Conservation (phyloP, 345 rosid species). For the Pugionium cornutum region DNA sequence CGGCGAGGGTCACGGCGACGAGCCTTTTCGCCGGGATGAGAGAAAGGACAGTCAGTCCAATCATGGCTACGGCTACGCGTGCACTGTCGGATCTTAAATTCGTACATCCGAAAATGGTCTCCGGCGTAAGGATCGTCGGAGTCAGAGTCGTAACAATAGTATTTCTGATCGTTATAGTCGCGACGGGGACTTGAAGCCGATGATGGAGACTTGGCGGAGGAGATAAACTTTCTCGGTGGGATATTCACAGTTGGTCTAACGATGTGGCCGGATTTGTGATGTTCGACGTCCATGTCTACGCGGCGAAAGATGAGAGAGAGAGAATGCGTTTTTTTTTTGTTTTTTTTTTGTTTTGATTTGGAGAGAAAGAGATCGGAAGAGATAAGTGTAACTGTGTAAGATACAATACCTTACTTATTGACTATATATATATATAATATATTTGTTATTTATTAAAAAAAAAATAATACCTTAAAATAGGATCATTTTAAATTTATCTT, state of each 20-base stretch:
- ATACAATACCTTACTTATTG: too few relatives aligned
- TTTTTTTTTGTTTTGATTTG: too few relatives aligned
- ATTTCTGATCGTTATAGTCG: constrained; percentile 17
- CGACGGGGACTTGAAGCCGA: constrained; percentile 26
- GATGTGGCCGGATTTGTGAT: constrained; percentile 44
- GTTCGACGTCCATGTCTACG: constrained; percentile 53
- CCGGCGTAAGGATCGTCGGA: constrained; percentile 63
- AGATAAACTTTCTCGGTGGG: constrained; percentile 38
- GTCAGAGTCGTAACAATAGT: constrained; percentile 43
- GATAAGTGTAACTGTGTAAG: too few relatives aligned
- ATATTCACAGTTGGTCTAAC: constrained; percentile 40
- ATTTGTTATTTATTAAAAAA: too few relatives aligned
- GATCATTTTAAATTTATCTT: too few relatives aligned
- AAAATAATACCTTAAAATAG: too few relatives aligned
- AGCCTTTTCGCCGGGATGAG: constrained; percentile 95
- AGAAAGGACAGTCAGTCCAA: constrained; percentile 97
- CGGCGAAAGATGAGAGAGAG: constrained; percentile 4
- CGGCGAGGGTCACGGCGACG: constrained; percentile 83
- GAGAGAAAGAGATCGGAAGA: too few relatives aligned
- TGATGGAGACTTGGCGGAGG: constrained; percentile 28
- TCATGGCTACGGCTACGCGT: constrained; percentile 94
- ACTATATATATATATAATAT: too few relatives aligned
- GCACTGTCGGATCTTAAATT: constrained; percentile 91
- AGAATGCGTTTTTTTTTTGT: too few relatives aligned
- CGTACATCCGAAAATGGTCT: constrained; percentile 88